Evolutionary conservation across 768 basidiomycete species (phyloP), one percentile per base, ranked within the genome.

Genomic region (Tulasnella sp.): DNA sequence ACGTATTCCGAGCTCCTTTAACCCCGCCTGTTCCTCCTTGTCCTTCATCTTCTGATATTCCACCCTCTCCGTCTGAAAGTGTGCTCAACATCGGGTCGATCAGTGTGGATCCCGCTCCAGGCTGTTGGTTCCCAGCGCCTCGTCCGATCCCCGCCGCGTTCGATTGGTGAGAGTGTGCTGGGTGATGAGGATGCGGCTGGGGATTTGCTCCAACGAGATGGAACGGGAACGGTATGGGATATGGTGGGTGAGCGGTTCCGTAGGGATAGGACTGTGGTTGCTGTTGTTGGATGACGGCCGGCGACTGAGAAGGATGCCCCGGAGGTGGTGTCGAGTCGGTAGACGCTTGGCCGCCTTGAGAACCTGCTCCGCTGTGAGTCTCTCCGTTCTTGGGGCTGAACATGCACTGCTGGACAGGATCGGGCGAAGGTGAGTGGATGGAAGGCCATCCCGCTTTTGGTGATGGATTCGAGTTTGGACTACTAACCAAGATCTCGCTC

Each of bases 21-120:
- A 59, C 57, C 45, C 57, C 57, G 57, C 45, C 34, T 24, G 57
- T 19, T 48, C 41, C 41, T 53, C 41, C 31, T 30, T 53, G 29
- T 41, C 25, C 57, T 50, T 59, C 57, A 50, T 59, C 57, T 51
- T 59, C 57, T 46, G 57, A 59, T 29, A 49, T 51, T 31, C 57
- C 57, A 27, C 49, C 48, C 21, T 46, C 57, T 25, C 57, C 57
- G 49, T 59, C 57, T 42, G 57, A 59, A 30, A 59, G 30, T 11
- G 57, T 59, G 34, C 48, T 49, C 45, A 59, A 50, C 57, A 59
- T 59, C 48, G 57, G 57, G 42, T 59, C 57, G 46, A 59, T 59
- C 48, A 59, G 46, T n/a, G 46, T 34, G 2, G 46, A 49, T 15
- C 45, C 48, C 49, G 46, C 46, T 5, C 34, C 34, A 5, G 5